A percentile compares a stretch with the other conserved stretches of the same genome.
Evolutionary conservation across 345 rosid genomes (phyloP).

Genomic region (Geranium rotundifolium): DNA sequence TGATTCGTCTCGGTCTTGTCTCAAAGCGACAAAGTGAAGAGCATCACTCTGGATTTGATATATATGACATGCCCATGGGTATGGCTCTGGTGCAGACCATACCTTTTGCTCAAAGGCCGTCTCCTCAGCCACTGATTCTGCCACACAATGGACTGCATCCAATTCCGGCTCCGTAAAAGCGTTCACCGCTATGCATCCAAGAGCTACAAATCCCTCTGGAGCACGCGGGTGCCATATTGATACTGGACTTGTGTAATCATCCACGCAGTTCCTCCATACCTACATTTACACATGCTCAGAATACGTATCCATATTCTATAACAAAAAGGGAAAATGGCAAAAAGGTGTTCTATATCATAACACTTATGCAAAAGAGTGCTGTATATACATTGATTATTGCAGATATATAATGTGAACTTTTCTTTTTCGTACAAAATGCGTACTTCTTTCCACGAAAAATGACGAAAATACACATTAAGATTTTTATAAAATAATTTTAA

Average conservation of each 20-base stretch:
- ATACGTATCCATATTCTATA: no score
- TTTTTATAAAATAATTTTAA: no score
- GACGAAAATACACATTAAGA: no score
- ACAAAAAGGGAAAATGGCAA: background rate
- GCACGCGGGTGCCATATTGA: slow-evolving; percentile 95
- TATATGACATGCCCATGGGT: slow-evolving; percentile 87
- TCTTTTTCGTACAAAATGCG: no score
- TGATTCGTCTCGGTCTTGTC: slow-evolving; percentile 54
- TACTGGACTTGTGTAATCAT: slow-evolving; percentile 53
- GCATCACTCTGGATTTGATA: slow-evolving; percentile 85
- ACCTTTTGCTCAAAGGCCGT: slow-evolving; percentile 71
- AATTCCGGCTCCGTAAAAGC: slow-evolving; percentile 64
- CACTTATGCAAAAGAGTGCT: no score
- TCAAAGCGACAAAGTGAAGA: slow-evolving; percentile 77
- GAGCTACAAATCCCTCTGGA: slow-evolving; percentile 64
- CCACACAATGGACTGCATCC: slow-evolving; percentile 46
- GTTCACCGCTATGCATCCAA: slow-evolving; percentile 62
- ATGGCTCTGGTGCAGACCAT: slow-evolving; percentile 75
- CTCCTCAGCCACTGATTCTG: slow-evolving; percentile 54
- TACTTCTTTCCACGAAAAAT: no score
- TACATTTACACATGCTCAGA: slow-evolving; percentile 11
- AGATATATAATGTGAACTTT: no score
- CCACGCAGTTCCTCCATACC: slow-evolving; percentile 94
- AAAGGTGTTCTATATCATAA: no score
- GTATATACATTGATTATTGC: no score